Conservation (phyloP, 129 eudicot species). For the Chrysanthemum seticuspe region DNA sequence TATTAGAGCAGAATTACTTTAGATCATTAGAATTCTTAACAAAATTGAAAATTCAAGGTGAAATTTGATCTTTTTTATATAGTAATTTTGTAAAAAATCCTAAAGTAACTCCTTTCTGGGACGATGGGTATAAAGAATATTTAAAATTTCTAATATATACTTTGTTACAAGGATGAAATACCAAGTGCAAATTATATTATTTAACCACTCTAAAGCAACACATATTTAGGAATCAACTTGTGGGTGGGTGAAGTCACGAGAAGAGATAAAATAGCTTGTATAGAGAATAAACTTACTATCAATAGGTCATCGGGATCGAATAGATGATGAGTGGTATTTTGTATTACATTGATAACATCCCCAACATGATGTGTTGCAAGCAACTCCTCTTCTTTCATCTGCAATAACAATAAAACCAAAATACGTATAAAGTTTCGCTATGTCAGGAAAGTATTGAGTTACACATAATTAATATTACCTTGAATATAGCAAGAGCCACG, state of each 20-base stretch:
- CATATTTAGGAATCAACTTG: neutral
- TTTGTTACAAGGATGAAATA: no score
- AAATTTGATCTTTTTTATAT: neutral
- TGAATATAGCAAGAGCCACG: constrained; percentile 93
- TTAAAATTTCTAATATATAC: no score
- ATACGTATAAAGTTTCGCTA: neutral
- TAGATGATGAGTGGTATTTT: constrained; percentile 78
- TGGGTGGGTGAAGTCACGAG: neutral
- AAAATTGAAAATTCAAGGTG: neutral
- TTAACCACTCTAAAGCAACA: no score
- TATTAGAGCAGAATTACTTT: neutral
- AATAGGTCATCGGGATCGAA: constrained; percentile 92
- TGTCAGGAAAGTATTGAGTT: neutral
- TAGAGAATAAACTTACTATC: constrained; percentile 46
- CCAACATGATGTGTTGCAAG: constrained; percentile 73
- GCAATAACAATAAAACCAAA: constrained; percentile 28
- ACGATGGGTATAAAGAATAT: no score
- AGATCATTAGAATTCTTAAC: neutral
- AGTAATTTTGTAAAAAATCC: neutral
- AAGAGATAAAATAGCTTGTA: neutral
- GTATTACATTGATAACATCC: constrained; percentile 80
- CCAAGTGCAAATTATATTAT: no score
- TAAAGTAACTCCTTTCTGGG: no score
- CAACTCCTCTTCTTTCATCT: constrained; percentile 95
- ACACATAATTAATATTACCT: constrained; percentile 41